Percentiles rank a stretch among this genome's conserved stretches.
Conservation (phyloP, 441 rosid genomes). For the Sinapis alba region DNA sequence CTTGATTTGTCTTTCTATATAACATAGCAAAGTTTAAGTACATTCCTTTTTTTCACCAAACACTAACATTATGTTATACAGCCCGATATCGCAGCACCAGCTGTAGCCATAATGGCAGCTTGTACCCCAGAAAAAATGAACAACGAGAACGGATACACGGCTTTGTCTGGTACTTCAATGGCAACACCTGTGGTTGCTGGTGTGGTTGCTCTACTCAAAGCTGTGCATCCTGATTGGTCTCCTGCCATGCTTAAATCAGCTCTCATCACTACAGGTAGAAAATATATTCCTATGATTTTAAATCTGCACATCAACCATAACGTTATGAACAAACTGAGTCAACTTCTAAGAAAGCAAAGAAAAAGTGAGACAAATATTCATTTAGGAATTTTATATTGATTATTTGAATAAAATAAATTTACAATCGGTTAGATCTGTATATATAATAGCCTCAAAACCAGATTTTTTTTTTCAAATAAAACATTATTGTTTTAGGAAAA, state of each 20-base stretch:
- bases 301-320: not conserved
- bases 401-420: no score
- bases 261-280: slow-evolving; percentile 54
- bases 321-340: no score
- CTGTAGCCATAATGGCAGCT: slow-evolving; percentile 66
- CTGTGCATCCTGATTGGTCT: slow-evolving; percentile 59
- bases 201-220: slow-evolving; percentile 49
- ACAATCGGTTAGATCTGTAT: no score
- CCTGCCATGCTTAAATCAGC: slow-evolving; percentile 57
- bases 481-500: no score
- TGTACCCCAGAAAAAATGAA: slow-evolving; percentile 42
- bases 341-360: no score
- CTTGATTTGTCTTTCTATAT: not conserved
- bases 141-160: slow-evolving; percentile 35
- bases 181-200: slow-evolving; percentile 57
- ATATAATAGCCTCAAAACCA: no score
- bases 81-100: slow-evolving; percentile 78
- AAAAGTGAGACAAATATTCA: no score
- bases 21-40: not conserved
- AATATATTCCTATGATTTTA: not conserved
- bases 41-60: not conserved
- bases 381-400: no score
- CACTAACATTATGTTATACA: slow-evolving; percentile 16
- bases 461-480: no score
- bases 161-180: slow-evolving; percentile 49